Evolutionary conservation across 768 basidiomycete genomes (phyloP).

Genomic region (Boletus rubroflammeus): DNA sequence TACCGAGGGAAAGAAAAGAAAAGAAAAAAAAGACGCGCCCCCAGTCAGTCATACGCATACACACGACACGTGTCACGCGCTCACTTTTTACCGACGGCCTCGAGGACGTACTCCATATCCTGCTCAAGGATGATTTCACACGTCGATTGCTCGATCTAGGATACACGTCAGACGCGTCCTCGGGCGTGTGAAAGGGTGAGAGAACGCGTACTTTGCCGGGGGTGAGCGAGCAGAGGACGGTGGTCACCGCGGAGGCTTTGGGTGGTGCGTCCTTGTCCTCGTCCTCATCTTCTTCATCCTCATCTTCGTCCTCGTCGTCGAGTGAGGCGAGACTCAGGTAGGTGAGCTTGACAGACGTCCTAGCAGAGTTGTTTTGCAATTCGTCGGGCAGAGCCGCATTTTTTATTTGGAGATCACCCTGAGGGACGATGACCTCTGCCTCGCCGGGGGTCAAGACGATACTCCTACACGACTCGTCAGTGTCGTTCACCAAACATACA

Average conservation of each 20-base stretch:
- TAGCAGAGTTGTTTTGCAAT: conserved; percentile 54
- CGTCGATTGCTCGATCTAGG: conserved; percentile 71
- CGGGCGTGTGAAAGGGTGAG: neutral
- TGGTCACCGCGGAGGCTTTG: conserved; percentile 40
- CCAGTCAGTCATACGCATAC: conserved; percentile 4
- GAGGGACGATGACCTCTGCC: conserved; percentile 52
- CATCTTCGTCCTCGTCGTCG: conserved; percentile 42
- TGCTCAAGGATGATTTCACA: conserved; percentile 69
- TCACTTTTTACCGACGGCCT: conserved; percentile 81
- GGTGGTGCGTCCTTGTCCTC: conserved; percentile 38
- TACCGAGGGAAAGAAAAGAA: conserved; percentile 27
- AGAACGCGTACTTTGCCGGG: conserved; percentile 64
- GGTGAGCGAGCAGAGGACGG: conserved; percentile 74
- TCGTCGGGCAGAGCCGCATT: conserved; percentile 78
- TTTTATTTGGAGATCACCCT: conserved; percentile 72
- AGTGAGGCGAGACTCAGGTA: conserved; percentile 40
- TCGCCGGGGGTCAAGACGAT: conserved; percentile 55
- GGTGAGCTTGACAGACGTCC: conserved; percentile 66
- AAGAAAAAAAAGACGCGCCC: neutral
- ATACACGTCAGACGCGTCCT: conserved; percentile 8
- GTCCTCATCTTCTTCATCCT: conserved; percentile 45
- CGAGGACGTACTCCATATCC: conserved; percentile 62
- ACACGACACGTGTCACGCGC: conserved; percentile 11
- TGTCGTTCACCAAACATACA: conserved; percentile 1
- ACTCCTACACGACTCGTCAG: conserved; percentile 47